A percentile compares a stretch with the other conserved stretches of the same genome.
Evolutionary conservation across 306 rosid genomes (phyloP).

Genomic region (Biancaea sappan): DNA sequence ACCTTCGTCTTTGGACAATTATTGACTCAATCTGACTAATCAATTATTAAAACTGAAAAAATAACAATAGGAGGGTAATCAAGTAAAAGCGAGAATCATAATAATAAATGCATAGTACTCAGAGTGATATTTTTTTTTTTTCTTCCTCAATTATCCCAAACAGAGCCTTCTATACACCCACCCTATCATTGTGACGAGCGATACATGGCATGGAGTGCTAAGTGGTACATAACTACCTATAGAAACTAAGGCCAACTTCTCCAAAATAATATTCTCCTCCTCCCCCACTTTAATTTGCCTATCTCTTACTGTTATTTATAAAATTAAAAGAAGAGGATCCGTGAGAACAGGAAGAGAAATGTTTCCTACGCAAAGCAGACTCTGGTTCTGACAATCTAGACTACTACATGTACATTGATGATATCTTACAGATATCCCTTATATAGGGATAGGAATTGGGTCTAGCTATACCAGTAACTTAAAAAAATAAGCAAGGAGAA

Average conservation of each 20-base stretch:
- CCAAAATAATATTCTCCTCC: neutral
- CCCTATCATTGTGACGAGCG: neutral
- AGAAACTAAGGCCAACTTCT: neutral
- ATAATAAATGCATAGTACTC: neutral
- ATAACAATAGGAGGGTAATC: neutral
- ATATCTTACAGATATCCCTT: constrained; percentile 37
- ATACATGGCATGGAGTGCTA: neutral
- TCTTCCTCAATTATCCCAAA: neutral
- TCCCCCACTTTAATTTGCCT: neutral
- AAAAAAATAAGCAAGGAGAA: constrained; percentile 21
- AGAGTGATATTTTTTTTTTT: neutral
- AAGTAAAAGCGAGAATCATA: too few species aligned
- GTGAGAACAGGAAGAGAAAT: neutral
- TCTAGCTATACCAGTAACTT: constrained; percentile 38
- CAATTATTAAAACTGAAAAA: too few species aligned
- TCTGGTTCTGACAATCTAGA: constrained; percentile 26
- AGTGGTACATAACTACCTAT: neutral
- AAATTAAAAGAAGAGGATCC: neutral
- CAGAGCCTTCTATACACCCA: neutral
- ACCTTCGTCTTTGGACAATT: too few species aligned
- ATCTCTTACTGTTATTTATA: neutral
- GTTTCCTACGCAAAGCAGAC: constrained; percentile 5
- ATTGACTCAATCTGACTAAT: too few species aligned
- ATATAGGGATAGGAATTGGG: constrained; percentile 27
- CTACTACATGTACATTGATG: constrained; percentile 39